Base-by-base conservation (phyloP, 345 rosid genomes). In the Viola odorata region DNA sequence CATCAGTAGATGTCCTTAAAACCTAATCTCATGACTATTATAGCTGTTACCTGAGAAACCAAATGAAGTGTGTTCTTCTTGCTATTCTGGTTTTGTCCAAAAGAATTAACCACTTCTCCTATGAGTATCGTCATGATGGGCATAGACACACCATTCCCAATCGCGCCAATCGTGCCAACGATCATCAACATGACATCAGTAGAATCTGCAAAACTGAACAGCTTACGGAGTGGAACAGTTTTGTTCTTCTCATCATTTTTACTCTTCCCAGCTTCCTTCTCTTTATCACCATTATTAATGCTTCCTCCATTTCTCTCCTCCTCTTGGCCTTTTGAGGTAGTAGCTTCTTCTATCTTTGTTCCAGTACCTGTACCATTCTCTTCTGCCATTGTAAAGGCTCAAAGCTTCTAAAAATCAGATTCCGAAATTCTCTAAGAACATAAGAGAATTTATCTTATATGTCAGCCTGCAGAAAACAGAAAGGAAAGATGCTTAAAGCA, bases 191-290 rank as follows among this genome's bases (percentile, higher is more conserved):
- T 10, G 17, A 55, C 10, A 60, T 77, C 77, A 2, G 51, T 55
- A 8, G 70, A 67, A 51, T 81, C 75, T 3, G 82, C 78, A 40
- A 75, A 81, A 8, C 75, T 67, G 67, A 75, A 81, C 12, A 81
- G 71, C 75, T 68, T 81, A 55, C 55, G 54, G 63, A 61, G 68
- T 4, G 84, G 77, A 7, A 80, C 65, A 7, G 67, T 50, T 40
- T 61, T 50, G 48, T 47, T 23, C 32, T 23, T 23, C 32, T 23
- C 32, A 23, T 23, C 32, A 23, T 23, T 23, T 23, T 23, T 23
- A 2, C 32, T 61, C 8, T 61, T 61, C 14, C 39, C 58, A 11
- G 32, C 32, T 23, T 37, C 15, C 37, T 61, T 7, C 41, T 49
- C 52, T 32, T 9, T 23, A 6, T 7, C 37, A 12, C 39, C 65